Evolutionary conservation across 805 yeast genomes (phyloP).

Genomic region (Sporopachydermia lactativora): DNA sequence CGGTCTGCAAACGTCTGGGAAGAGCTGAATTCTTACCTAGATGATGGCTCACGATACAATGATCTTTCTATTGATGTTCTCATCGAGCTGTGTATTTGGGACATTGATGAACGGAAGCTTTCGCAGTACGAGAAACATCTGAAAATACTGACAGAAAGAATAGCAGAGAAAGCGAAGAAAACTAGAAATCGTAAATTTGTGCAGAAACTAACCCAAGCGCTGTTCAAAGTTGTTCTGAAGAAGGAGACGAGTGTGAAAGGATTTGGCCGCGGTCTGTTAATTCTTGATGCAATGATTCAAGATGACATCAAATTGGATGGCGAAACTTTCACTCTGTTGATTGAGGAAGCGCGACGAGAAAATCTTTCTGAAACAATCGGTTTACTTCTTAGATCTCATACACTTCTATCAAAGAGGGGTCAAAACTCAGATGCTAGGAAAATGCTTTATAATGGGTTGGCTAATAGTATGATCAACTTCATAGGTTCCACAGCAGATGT

Average conservation of each 20-base stretch:
- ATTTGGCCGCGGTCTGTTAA: not conserved
- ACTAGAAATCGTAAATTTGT: no score
- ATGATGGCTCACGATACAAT: no score
- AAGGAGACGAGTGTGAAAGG: not conserved
- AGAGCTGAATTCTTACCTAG: no score
- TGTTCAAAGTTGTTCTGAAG: not conserved
- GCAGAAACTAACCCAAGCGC: no score
- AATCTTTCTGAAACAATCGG: not conserved
- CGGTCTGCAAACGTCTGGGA: no score
- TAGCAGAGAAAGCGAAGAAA: no score
- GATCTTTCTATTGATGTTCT: slow-evolving; percentile 1
- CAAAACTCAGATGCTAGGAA: no score
- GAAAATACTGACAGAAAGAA: no score
- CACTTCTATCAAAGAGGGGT: no score
- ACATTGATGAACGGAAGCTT: no score
- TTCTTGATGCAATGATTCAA: not conserved
- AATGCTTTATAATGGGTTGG: not conserved
- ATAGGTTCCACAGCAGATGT: not conserved
- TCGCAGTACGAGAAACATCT: no score
- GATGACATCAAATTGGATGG: not conserved
- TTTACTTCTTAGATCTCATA: not conserved
- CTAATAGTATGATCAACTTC: not conserved
- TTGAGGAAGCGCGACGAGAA: not conserved
- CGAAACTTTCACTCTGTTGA: not conserved
- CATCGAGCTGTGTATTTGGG: not conserved